Conservation (phyloP, 2,329 filamentous ascomycete species). For the Blastomyces emzantsi region DNA sequence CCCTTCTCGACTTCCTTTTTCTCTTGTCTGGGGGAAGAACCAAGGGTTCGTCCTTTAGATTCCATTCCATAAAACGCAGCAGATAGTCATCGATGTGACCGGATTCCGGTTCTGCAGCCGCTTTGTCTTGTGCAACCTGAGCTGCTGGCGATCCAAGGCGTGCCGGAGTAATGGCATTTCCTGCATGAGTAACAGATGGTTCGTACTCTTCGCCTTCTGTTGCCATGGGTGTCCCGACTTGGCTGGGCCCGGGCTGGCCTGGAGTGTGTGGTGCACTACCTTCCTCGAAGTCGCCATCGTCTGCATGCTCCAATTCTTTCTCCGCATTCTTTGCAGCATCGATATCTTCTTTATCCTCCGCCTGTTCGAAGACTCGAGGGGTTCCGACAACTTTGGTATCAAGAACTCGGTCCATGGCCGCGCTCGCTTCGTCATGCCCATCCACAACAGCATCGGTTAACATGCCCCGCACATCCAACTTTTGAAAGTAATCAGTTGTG, state of each 20-base stretch:
- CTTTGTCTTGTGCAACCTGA: conserved; percentile 20
- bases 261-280: conserved; percentile 34
- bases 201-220: conserved; percentile 28
- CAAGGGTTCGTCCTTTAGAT: conserved; percentile 42
- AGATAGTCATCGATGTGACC: conserved; percentile 66
- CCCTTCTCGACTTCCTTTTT: conserved; percentile 41
- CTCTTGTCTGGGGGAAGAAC: conserved; percentile 40
- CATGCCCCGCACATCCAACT: conserved; percentile 59
- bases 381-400: conserved; percentile 58
- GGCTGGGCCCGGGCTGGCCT: conserved; percentile 22
- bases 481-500: conserved; percentile 92
- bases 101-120: conserved; percentile 40
- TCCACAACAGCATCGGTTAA: conserved; percentile 46
- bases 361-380: conserved; percentile 70
- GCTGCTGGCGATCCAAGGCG: conserved; percentile 20
- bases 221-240: conserved; percentile 27
- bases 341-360: conserved; percentile 88
- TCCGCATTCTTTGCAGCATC: conserved; percentile 78
- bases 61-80: conserved; percentile 57
- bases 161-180: conserved; percentile 15
- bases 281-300: conserved; percentile 79
- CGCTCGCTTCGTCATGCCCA: conserved; percentile 62
- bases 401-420: conserved; percentile 78
- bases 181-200: conserved; percentile 7
- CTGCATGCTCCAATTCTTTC: conserved; percentile 74